Percentiles rank a stretch among this genome's conserved stretches.
Conservation (phyloP, 768 basidiomycete genomes). For the Leccinum fibrillosum region DNA sequence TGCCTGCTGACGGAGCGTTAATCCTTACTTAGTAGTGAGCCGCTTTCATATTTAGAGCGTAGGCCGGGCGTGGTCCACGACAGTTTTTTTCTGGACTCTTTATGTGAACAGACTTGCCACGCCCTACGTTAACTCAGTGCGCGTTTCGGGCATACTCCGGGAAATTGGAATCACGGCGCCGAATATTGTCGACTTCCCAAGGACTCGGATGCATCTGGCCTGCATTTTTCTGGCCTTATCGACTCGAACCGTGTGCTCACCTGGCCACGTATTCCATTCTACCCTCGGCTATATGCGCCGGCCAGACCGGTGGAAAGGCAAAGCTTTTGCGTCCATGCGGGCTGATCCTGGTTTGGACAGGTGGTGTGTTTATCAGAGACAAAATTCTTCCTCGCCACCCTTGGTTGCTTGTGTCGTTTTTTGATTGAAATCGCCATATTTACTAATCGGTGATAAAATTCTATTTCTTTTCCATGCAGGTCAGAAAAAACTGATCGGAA, state of each 20-base stretch:
- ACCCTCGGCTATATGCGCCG: not conserved
- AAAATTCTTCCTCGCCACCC: not conserved
- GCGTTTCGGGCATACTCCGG: too few species aligned
- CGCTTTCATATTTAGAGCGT: not conserved
- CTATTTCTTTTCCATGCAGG: not conserved
- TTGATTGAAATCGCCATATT: not conserved
- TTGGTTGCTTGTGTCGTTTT: constrained; percentile 3
- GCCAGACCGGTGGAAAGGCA: not conserved
- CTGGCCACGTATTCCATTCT: not conserved
- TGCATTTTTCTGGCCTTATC: not conserved
- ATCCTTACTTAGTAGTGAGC: not conserved
- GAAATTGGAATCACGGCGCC: not conserved
- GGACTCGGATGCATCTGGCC: not conserved
- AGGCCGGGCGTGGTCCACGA: not conserved
- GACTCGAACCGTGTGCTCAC: not conserved
- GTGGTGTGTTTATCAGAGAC: not conserved
- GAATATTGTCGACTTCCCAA: not conserved
- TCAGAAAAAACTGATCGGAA: not conserved
- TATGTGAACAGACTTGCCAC: not conserved
- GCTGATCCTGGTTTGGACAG: not conserved
- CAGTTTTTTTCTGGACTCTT: not conserved
- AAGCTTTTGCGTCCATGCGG: constrained; percentile 6
- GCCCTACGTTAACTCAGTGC: not conserved
- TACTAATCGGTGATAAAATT: not conserved
- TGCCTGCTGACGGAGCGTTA: not conserved